A percentile compares a stretch with the other conserved stretches of the same genome.
phyloP scores from a whole-genome alignment of 345 rosid species.

The Pistacia integerrima region DNA sequence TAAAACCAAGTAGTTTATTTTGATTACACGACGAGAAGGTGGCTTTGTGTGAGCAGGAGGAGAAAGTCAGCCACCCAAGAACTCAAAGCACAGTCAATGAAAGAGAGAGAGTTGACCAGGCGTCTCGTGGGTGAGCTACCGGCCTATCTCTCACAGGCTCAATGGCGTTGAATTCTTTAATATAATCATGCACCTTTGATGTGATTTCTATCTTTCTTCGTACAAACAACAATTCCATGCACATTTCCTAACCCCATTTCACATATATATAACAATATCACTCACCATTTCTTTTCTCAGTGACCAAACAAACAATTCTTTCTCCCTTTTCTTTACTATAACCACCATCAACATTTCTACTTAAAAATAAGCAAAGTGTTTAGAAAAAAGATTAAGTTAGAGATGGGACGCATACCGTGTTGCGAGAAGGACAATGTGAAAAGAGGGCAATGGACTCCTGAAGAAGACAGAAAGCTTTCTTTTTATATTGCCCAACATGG shows the following conservation, averaged over 20 bases:
- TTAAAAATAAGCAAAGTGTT: too few species aligned
- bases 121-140: constrained; percentile 94
- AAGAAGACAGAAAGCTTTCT: constrained; percentile 93
- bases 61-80: constrained; percentile 19
- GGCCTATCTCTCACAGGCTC: constrained; percentile 76
- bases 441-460: constrained; percentile 98
- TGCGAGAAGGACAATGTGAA: constrained; percentile 94
- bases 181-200: constrained; percentile 78
- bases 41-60: constrained; percentile 20
- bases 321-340: constrained; percentile 2
- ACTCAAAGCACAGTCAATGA: constrained; percentile 14
- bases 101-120: constrained; percentile 61
- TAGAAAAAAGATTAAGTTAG: not conserved
- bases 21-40: too few species aligned
- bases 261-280: constrained; percentile 28
- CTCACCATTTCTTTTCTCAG: constrained; percentile 13
- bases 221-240: constrained; percentile 2
- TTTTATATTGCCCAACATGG: constrained; percentile 92
- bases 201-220: constrained; percentile 20
- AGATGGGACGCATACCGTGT: constrained; percentile 90
- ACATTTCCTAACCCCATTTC: not conserved
- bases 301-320: constrained; percentile 4
- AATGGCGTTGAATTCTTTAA: constrained; percentile 94
- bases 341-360: not conserved
- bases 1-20: too few species aligned